Evolutionary conservation across 495 filamentous ascomycete species (phyloP).

Genomic region (Bacidia rubella): DNA sequence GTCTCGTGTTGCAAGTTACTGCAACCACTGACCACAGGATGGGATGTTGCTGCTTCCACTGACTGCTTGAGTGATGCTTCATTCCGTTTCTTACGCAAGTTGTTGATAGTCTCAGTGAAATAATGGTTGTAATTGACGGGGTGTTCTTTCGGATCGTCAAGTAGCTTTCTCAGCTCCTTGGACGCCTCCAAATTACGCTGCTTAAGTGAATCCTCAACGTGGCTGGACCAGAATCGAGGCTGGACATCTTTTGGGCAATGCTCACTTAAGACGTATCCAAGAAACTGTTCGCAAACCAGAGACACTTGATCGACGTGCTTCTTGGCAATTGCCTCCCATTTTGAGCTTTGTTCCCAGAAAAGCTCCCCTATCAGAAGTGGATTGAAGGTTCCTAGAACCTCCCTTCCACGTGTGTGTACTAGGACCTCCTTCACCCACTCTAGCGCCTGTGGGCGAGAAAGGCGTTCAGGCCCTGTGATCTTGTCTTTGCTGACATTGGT

Average conservation of each 20-base stretch:
- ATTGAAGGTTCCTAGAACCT: slow-evolving; percentile 36
- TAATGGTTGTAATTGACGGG: slow-evolving; percentile 21
- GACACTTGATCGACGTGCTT: slow-evolving; percentile 8
- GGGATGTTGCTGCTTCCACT: neutral
- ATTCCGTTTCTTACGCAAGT: neutral
- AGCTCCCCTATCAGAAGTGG: slow-evolving; percentile 33
- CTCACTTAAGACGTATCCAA: slow-evolving; percentile 18
- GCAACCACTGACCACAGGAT: neutral
- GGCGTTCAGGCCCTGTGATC: slow-evolving; percentile 9
- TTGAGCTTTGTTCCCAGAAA: slow-evolving; percentile 29
- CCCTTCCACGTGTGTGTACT: slow-evolving; percentile 27
- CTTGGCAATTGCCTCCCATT: slow-evolving; percentile 25
- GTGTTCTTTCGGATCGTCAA: neutral
- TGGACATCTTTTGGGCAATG: slow-evolving; percentile 19
- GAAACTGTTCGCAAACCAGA: slow-evolving; percentile 8
- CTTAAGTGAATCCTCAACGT: slow-evolving; percentile 10
- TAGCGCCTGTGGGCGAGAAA: slow-evolving; percentile 19
- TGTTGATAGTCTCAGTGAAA: slow-evolving; percentile 18
- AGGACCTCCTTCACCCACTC: slow-evolving; percentile 25
- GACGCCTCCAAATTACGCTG: slow-evolving; percentile 13
- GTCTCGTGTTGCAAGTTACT: neutral
- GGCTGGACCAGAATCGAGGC: slow-evolving; percentile 15
- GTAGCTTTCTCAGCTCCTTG: slow-evolving; percentile 15
- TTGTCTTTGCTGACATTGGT: slow-evolving; percentile 35
- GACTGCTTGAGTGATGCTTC: neutral